phyloP scores from a whole-genome alignment of 176 grass and related monocot genomes.

The Carex kokanica region DNA sequence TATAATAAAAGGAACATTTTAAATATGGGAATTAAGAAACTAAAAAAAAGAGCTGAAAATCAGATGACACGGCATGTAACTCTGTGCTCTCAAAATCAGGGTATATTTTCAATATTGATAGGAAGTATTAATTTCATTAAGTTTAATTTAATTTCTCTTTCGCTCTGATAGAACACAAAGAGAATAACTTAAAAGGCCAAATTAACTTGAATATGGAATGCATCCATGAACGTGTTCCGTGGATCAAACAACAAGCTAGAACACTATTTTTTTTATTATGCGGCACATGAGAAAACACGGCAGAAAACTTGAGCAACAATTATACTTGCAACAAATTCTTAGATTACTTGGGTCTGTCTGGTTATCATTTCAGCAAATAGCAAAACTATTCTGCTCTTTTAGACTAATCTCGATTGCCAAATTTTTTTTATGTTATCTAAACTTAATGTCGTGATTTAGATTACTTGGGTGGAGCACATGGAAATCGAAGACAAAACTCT shows the following conservation, averaged over 20 bases:
- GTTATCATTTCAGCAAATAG: too few relatives aligned
- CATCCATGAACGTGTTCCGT: background rate
- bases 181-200: background rate
- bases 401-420: background rate
- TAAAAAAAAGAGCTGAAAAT: background rate
- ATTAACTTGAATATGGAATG: background rate
- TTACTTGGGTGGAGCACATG: conserved; percentile 91
- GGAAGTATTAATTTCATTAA: background rate
- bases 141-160: background rate
- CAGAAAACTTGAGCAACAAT: background rate
- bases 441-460: conserved; percentile 30
- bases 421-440: background rate
- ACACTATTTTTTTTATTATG: background rate
- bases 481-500: conserved; percentile 67
- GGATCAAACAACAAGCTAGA: background rate
- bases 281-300: background rate
- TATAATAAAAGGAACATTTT: background rate
- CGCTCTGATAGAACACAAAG: background rate
- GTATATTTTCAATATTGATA: background rate
- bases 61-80: background rate
- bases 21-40: background rate
- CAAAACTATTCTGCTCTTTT: background rate
- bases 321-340: background rate
- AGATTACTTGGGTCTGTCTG: background rate
- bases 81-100: background rate